These are phyloP conservation scores for Yarrowia divulgata DNA, from an alignment of 805 yeast species.

Conservation along the genomic window DNA sequence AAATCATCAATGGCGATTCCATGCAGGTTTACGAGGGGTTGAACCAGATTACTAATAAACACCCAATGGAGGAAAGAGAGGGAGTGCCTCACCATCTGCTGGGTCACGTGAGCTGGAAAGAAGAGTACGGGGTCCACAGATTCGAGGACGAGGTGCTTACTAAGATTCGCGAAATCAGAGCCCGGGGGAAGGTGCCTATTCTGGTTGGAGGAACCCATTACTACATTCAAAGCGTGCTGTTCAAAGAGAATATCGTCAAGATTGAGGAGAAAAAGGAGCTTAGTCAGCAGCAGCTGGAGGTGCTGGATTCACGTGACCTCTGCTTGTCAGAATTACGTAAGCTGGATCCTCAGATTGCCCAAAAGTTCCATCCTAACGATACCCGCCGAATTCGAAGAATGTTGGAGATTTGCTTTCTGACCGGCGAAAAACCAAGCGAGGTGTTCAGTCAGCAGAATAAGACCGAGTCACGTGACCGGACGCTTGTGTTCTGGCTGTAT, in stretches of 20 bases:
- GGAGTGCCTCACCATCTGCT: conserved; percentile 86
- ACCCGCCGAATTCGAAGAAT: conserved; percentile 78
- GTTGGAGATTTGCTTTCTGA: conserved; percentile 74
- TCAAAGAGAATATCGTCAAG: conserved; percentile 61
- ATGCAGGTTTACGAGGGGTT: conserved; percentile 88
- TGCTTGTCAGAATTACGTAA: neutral
- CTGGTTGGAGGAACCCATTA: conserved; percentile 97
- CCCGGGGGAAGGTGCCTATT: conserved; percentile 77
- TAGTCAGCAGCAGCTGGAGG: conserved; percentile 50
- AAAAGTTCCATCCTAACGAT: conserved; percentile 92
- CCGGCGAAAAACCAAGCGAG: conserved; percentile 73
- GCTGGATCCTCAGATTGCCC: conserved; percentile 74
- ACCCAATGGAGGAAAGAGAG: conserved; percentile 77
- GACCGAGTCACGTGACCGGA: conserved; percentile 54
- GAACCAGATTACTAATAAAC: conserved; percentile 88
- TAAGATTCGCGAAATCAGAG: conserved; percentile 67
- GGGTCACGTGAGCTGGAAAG: conserved; percentile 81
- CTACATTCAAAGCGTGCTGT: conserved; percentile 78
- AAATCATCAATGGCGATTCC: conserved; percentile 92
- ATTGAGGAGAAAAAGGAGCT: conserved; percentile 39
- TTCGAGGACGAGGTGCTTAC: conserved; percentile 74
- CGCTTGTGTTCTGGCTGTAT: conserved; percentile 81
- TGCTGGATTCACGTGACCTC: conserved; percentile 58
- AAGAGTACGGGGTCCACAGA: conserved; percentile 80
- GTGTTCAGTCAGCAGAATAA: conserved; percentile 71